A percentile compares a stretch with the other conserved stretches of the same genome.
Conservation (phyloP, 176 grass and related monocot species). For the Chloris gayana region DNA sequence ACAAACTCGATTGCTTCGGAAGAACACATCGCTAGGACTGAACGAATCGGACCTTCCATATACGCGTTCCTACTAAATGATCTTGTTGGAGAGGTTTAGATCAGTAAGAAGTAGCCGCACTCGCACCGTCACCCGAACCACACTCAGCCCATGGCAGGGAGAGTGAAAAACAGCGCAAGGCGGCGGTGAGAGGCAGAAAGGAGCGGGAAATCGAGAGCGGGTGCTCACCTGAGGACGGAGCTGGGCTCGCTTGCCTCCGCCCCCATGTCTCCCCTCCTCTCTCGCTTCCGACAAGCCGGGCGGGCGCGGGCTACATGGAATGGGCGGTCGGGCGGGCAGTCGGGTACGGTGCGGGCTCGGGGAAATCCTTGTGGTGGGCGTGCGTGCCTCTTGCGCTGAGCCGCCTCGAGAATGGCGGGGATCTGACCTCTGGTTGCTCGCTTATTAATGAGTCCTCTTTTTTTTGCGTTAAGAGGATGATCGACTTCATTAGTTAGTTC, state of each 20-base stretch:
- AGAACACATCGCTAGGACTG: no score
- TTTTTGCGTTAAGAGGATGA: no score
- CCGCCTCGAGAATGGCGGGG: not conserved
- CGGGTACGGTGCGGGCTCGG: not conserved
- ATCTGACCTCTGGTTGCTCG: not conserved
- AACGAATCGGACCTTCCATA: no score
- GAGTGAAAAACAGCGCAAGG: not conserved
- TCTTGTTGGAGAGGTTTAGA: no score
- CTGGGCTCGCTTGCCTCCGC: slow-evolving; percentile 56
- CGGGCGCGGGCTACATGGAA: slow-evolving; percentile 23
- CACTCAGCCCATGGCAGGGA: no score
- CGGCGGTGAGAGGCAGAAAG: not conserved
- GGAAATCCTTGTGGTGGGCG: not conserved
- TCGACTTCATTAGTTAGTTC: not conserved
- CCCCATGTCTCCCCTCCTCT: slow-evolving; percentile 25
- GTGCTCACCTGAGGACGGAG: slow-evolving; percentile 51
- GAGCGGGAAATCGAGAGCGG: not conserved
- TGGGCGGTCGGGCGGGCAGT: no score
- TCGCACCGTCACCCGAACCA: not conserved
- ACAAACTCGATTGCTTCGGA: no score
- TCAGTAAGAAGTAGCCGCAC: not conserved
- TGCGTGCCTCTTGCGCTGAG: no score
- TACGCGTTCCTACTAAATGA: no score
- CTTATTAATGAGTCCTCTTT: not conserved
- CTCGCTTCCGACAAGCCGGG: slow-evolving; percentile 27